Evolutionary conservation across 2,329 filamentous ascomycete genomes (phyloP).

Genomic region (Ophiostoma himal-ulmi): DNA sequence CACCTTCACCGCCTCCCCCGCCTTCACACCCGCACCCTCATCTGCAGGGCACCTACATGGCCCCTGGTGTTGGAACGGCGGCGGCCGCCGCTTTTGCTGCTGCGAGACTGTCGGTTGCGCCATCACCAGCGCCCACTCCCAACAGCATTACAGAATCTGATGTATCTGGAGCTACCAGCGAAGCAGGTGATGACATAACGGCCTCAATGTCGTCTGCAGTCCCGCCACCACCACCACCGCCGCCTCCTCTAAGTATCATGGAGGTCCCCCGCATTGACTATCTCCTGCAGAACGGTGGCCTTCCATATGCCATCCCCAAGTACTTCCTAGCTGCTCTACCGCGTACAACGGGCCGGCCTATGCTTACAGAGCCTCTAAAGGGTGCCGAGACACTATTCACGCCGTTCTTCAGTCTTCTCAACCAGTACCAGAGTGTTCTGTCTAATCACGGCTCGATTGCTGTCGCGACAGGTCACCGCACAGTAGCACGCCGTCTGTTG

Average conservation of each 20-base stretch:
- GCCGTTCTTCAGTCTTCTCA: slow-evolving; percentile 74
- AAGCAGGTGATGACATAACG: slow-evolving; percentile 8
- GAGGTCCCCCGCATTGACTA: slow-evolving; percentile 85
- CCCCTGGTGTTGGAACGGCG: not conserved
- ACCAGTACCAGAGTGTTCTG: slow-evolving; percentile 80
- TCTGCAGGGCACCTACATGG: slow-evolving; percentile 10
- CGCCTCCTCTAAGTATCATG: slow-evolving; percentile 63
- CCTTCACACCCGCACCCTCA: slow-evolving; percentile 41
- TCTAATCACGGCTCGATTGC: slow-evolving; percentile 81
- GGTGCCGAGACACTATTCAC: slow-evolving; percentile 72
- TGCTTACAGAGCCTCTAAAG: slow-evolving; percentile 54
- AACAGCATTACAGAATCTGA: slow-evolving; percentile 16
- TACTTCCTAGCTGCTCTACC: slow-evolving; percentile 63
- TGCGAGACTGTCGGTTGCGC: slow-evolving; percentile 34
- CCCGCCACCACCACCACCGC: slow-evolving; percentile 63
- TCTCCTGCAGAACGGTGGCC: slow-evolving; percentile 78
- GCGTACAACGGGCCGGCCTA: slow-evolving; percentile 40
- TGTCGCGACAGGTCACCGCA: slow-evolving; percentile 90
- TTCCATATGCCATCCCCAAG: slow-evolving; percentile 65
- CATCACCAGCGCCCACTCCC: slow-evolving; percentile 19
- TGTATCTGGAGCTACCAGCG: slow-evolving; percentile 14
- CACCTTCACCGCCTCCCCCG: slow-evolving; percentile 32
- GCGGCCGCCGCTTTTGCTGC: slow-evolving; percentile 15
- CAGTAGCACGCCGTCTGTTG: slow-evolving; percentile 81
- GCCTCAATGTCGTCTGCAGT: slow-evolving; percentile 29